phyloP scores from a whole-genome alignment of 1,139 yeast species.

The Debaryomycetaceae sp. region DNA sequence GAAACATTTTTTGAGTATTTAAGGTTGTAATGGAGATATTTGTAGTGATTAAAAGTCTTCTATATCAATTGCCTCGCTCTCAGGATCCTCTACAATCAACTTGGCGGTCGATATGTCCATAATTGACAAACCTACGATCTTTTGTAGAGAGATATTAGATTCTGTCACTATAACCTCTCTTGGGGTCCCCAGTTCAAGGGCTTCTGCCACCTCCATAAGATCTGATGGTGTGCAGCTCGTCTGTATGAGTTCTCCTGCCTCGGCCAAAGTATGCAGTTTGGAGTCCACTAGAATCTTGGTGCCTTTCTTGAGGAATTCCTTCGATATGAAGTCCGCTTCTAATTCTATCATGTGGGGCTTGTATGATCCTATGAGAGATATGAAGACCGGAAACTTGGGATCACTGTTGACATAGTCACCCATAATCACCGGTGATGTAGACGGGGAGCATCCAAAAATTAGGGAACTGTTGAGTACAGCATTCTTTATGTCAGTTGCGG shows the following conservation, averaged over 20 bases:
- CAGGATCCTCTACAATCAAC: conserved; percentile 11
- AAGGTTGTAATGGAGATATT: too few relatives aligned
- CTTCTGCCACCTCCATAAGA: conserved; percentile 45
- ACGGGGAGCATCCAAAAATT: conserved; percentile 59
- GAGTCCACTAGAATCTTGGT: conserved; percentile 58
- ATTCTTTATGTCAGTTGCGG: conserved; percentile 10
- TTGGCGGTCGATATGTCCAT: conserved; percentile 56
- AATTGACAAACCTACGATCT: conserved; percentile 57
- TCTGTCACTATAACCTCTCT: conserved; percentile 3
- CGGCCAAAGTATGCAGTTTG: conserved; percentile 49
- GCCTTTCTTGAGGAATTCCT: conserved; percentile 19
- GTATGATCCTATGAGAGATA: conserved; percentile 65
- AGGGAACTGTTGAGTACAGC: conserved; percentile 32
- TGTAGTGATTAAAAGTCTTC: conserved; percentile 8
- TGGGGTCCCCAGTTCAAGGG: conserved; percentile 14
- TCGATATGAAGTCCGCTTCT: conserved; percentile 40
- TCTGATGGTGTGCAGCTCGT: conserved; percentile 30
- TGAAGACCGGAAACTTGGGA: conserved; percentile 32
- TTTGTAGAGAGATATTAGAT: conserved; percentile 38
- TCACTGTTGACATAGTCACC: conserved; percentile 29
- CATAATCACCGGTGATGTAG: conserved; percentile 46
- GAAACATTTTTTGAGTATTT: not conserved
- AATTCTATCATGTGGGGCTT: conserved; percentile 68
- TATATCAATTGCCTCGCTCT: conserved; percentile 8
- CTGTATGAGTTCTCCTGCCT: conserved; percentile 64